Evolutionary conservation across 2,329 filamentous ascomycete species (phyloP), one percentile per base, ranked within the genome.

Genomic region (Dryadomyces quercus-mongolicae): DNA sequence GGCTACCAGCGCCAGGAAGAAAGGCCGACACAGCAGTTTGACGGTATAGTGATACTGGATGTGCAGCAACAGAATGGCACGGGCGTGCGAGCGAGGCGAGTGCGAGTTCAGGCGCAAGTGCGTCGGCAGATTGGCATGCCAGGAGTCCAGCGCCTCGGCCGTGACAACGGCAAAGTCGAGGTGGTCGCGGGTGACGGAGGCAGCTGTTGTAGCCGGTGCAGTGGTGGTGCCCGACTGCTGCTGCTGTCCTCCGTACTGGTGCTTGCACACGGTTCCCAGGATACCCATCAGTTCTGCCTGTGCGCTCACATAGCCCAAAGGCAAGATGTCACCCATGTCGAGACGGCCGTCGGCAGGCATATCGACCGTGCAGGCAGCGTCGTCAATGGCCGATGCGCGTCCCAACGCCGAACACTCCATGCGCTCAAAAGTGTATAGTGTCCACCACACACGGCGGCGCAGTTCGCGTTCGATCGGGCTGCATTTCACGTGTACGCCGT

Each of bases 381-480:
- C 63, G 48, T 65, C 63, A 43, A 66, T 64, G 44, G 63, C 65
- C 20, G 61, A 65, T 2, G 64, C 59, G 15, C 65, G 60, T 13
- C 65, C 65, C 9, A 67, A 58, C 16, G 62, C 62, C 44, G 63
- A 64, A 56, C 64, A 66, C 18, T 66, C 59, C 44, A 64, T 62
- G 49, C 65, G 64, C 51, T 66, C 65, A 53, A 62, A 66, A n/a
- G 58, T 59, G 53, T 65, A 66, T 42, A 66, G 40, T 6, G 65
- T 66, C 63, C 65, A 66, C 64, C 64, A 67, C 18, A 66, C 58
- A 20, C 63, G 58, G 38, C 64, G 63, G 10, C 63, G 61, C 18
- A 64, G 59, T 48, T 64, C 60, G n/a, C 60, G 59, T 40, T 64
- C 59, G 2, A 62, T 48, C 48, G 75, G 70, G 16, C 62, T 64